Evolutionary conservation across 495 filamentous ascomycete species (phyloP), one percentile per base, ranked within the genome.

Genomic region (Pseudomonodictys pantanalensis): DNA sequence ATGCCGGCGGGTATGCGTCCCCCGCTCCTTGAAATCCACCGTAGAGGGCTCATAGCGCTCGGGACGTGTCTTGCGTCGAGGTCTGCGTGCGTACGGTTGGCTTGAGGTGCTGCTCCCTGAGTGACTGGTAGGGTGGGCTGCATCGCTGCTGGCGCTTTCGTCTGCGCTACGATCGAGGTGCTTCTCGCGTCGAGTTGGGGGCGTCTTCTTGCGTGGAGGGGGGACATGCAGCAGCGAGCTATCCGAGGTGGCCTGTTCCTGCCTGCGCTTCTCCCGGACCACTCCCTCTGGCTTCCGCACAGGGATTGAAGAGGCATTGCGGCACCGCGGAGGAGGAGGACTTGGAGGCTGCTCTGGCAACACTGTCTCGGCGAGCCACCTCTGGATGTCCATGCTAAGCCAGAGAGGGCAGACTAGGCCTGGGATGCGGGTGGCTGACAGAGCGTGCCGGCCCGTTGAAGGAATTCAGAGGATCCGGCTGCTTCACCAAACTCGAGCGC

Each of bases 31-130:
- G 55, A 68, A 74, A 58, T 71, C 73, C 48, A 76, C 80, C 30
- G 68, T 68, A 30, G 76, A 73, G 49, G 71, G 68, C 10, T 85
- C 68, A 57, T 79, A 84, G 56, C 73, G 38, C 72, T 77, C 65
- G 58, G 50, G 45, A 4, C 62, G 62, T 46, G 52, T 69, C 35
- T 75, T 69, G 35, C 58, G 69, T 33, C 73, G 64, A 45, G 68
- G 56, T 41, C 62, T 67, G 29, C 66, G 64, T 55, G 69, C 64
- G 56, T 72, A 74, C n/a, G 2, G 41, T 32, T 65, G 57, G 52
- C 52, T 56, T 20, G 58, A 47, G 17, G 38, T 29, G 49, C 52
- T 49, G 53, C 49, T 56, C 45, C 39, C 58, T 39, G 66, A 56
- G 23, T 17, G 22, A 26, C 33, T 24, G 18, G 43, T 20, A 20